phyloP scores from a whole-genome alignment of 1,139 yeast species.

The Yamadazyma mexicana region DNA sequence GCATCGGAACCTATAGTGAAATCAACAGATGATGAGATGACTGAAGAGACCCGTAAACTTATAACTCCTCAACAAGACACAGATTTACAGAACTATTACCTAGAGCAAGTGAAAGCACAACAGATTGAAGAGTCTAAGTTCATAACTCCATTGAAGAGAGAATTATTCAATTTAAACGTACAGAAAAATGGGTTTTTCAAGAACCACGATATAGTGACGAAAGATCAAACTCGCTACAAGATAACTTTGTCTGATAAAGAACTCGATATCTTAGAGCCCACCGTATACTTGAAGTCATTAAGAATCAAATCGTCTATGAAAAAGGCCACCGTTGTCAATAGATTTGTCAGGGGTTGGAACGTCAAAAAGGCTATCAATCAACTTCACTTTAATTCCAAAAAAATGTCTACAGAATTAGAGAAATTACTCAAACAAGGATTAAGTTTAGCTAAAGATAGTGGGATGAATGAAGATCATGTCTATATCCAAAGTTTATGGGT shows the following conservation, averaged over 20 bases:
- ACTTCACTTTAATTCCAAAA: slow-evolving; percentile 83
- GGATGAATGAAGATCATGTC: slow-evolving; percentile 59
- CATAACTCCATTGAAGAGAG: slow-evolving; percentile 72
- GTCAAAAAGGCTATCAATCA: slow-evolving; percentile 86
- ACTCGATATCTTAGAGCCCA: slow-evolving; percentile 79
- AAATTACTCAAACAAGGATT: slow-evolving; percentile 73
- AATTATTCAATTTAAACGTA: slow-evolving; percentile 63
- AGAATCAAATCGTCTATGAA: slow-evolving; percentile 84
- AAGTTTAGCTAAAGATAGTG: slow-evolving; percentile 62
- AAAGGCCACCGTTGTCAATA: slow-evolving; percentile 78
- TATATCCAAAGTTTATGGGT: slow-evolving; percentile 87
- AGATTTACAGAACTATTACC: slow-evolving; percentile 35
- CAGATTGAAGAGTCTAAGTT: slow-evolving; percentile 36
- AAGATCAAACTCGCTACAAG: slow-evolving; percentile 52
- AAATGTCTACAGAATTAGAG: slow-evolving; percentile 77
- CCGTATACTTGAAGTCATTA: slow-evolving; percentile 72
- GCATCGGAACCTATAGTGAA: slow-evolving; percentile 4
- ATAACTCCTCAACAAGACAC: slow-evolving; percentile 30
- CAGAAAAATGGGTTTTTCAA: slow-evolving; percentile 71
- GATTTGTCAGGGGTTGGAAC: slow-evolving; percentile 70
- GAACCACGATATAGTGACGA: slow-evolving; percentile 54
- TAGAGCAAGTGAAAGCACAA: slow-evolving; percentile 26
- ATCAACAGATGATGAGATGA: slow-evolving; percentile 12
- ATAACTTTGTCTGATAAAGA: slow-evolving; percentile 62
- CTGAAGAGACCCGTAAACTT: background rate